These are phyloP conservation scores for Penicillium daleae DNA, from an alignment of 495 filamentous ascomycete species.

Conservation along the genomic window DNA sequence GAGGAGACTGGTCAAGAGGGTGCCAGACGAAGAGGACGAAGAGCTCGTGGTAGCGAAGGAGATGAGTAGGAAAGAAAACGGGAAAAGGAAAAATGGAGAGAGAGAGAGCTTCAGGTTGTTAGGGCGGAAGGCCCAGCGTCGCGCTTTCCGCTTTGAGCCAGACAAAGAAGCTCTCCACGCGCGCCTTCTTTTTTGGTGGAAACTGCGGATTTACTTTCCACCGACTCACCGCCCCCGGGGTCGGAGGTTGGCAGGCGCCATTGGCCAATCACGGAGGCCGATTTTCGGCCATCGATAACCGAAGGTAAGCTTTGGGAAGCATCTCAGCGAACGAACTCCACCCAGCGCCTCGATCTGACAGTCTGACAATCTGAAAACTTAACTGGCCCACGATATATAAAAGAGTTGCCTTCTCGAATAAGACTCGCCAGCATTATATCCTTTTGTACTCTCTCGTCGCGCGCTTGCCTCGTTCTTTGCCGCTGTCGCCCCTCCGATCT, in stretches of 20 bases:
- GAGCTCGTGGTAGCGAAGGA: neutral
- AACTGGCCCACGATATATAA: neutral
- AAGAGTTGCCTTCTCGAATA: neutral
- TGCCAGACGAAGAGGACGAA: neutral
- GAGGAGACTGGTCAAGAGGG: neutral
- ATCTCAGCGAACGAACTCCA: constrained; percentile 17
- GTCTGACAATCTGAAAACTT: neutral
- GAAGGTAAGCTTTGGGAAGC: constrained; percentile 33
- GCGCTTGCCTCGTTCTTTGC: neutral
- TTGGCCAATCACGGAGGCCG: constrained; percentile 25
- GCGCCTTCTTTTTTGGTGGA: constrained; percentile 28
- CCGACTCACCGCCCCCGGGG: constrained; percentile 27
- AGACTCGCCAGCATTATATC: neutral
- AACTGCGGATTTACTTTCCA: constrained; percentile 7
- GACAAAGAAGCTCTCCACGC: constrained; percentile 26
- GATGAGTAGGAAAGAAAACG: neutral
- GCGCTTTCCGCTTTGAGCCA: constrained; percentile 18
- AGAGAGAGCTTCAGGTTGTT: constrained; percentile 1
- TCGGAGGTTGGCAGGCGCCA: constrained; percentile 21
- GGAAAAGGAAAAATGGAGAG: neutral
- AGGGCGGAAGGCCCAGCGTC: neutral
- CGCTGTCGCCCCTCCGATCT: constrained; percentile 25
- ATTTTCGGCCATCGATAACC: constrained; percentile 27
- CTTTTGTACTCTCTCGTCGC: neutral
- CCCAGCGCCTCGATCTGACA: constrained; percentile 5